phyloP scores from a whole-genome alignment of 1,139 yeast genomes.

The Protomyces arabidopsidicola region DNA sequence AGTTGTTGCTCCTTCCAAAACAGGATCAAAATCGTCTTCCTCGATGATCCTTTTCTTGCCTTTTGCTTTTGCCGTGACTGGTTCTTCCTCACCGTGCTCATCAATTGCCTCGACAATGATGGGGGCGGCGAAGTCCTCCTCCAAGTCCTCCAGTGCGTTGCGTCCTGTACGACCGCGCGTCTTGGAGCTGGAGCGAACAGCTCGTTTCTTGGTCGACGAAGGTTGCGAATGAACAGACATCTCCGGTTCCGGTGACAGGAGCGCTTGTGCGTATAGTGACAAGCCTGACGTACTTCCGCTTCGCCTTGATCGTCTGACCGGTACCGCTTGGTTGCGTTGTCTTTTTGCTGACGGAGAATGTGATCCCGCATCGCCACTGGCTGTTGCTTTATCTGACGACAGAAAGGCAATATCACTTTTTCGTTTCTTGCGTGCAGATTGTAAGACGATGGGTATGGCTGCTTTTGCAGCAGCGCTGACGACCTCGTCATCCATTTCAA shows the following conservation, averaged over 20 bases:
- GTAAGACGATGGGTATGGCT: constrained; percentile 11
- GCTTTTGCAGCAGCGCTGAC: constrained; percentile 1
- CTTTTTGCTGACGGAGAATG: background rate
- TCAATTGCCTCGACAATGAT: too few species aligned
- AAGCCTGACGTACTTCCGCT: background rate
- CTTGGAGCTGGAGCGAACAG: background rate
- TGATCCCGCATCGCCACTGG: background rate
- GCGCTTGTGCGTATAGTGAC: background rate
- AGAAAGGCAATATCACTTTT: background rate
- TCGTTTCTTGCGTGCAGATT: constrained; percentile 19
- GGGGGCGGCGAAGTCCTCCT: too few species aligned
- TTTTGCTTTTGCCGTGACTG: background rate
- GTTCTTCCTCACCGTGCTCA: background rate
- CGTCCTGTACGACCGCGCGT: background rate
- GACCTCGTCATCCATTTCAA: background rate
- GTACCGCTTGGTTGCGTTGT: background rate
- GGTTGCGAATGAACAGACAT: background rate
- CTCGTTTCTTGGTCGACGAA: background rate
- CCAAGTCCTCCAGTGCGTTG: too few species aligned
- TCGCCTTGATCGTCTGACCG: background rate
- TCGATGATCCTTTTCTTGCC: background rate
- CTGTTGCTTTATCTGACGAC: background rate
- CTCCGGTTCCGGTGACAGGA: background rate
- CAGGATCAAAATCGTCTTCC: too few species aligned
- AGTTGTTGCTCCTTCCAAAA: too few species aligned